Evolutionary conservation across 192 early-diverging fungal genomes (phyloP), one percentile per base, ranked within the genome.

Genomic region (Entomortierella beljakovae): DNA sequence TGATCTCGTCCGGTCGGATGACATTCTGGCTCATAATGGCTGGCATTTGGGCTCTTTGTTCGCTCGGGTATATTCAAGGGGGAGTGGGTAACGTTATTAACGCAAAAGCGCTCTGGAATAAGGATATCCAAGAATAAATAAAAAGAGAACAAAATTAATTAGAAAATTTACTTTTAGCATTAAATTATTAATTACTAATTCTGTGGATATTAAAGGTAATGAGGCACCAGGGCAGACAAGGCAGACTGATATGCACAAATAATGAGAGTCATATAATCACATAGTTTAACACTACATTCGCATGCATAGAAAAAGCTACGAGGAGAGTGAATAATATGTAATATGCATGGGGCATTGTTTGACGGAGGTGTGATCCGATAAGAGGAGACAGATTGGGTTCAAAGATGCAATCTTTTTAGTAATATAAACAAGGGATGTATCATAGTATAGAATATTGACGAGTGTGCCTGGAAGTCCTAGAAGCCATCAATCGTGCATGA

Each of bases 21-120:
- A 46, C 59, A 31, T 76, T 68, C 34, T 68, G 72, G 64, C 72
- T 66, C 59, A 76, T 62, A 15, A 73, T 60, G 33, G 46, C 51
- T 33, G 53, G 51, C 64, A 76, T 76, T 1, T 20, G 49, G 53
- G 15, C 43, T 46, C 43, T 46, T 20, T 46, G 11, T 13, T 46
- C 43, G 20, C 6, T 33, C 31, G 16, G 10, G 11, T 35, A 20
- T 51, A 25, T 26, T 42, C 28, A 38, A 56, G 25, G 64, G 25
- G 64, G 20, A 25, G 51, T n/a, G 23, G 51, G 51, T 10, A 31
- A 53, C 28, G 51, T 25, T 29, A 8, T 28, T 28, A 53, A 18
- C 49, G 42, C 8, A 43, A 43, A 43, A n/a, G 37, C 43, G 43
- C 20, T 38, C 37, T 38, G 37, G 37, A 38, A 20, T 46, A 46